Base-by-base conservation (phyloP, 2,329 filamentous ascomycete genomes). In the Aureobasidium subglaciale region DNA sequence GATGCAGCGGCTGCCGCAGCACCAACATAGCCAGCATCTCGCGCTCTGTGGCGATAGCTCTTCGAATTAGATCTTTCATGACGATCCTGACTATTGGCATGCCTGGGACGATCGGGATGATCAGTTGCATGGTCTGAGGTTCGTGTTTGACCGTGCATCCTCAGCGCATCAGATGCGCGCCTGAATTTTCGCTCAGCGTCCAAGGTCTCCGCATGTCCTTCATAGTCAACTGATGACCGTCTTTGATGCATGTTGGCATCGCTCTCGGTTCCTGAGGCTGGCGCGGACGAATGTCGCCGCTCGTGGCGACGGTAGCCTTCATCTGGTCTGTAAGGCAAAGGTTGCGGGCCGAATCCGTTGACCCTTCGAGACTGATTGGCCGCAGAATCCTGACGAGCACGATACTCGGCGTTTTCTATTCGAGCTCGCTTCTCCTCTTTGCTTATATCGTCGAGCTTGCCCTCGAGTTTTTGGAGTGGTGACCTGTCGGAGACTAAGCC, bases 401-500 rank as follows among this genome's bases (percentile, higher is more conserved):
- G 80, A 62, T 84, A 78, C 69, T 96, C 92, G 5, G 90, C 90
- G 64, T 92, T 87, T 67, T 90, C 82, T 4, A 92, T 83, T 43
- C 89, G 81, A 8, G 90, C 90, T 61, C 92, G 82, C 70, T 95
- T 95, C 71, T 96, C 91, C 72, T 96, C 91, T 70, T 96, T 97
- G 69, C 88, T 96, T 70, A 96, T 92, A 72, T 88, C 90, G 70
- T 87, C 87, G 65, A 97, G 80, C 64, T 89, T 93, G 66, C 88
- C 83, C 75, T 99, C 92, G 62, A 99, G 81, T 75, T 86, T 93
- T 71, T 99, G 92, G 52, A 99, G 79, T 52, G 95, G 93, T 60
- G 92, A 97, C 64, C 88, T 84, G 68, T 95, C 87, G 56, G 86
- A 80, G 65, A 92, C 88, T 72, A 88, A 82, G 55, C 78, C 75